phyloP scores from a whole-genome alignment of 108 stramenopile species.

The Nitzschia sp. region DNA sequence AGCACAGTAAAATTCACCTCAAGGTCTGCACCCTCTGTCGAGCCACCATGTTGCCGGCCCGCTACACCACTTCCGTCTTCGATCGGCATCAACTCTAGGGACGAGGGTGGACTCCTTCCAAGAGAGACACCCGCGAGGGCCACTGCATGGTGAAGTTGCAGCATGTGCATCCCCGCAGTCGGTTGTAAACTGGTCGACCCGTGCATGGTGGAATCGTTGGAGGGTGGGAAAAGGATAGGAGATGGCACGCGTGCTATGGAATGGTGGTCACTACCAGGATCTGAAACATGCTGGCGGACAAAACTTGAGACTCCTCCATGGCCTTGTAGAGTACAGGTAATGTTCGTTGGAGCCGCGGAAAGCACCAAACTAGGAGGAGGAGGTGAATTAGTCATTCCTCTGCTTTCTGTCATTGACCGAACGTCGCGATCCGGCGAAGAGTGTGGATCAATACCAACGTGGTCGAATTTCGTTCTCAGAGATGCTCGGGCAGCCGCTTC shows the following conservation, averaged over 20 bases:
- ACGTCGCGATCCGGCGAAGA: constrained; percentile 25
- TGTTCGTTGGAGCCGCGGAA: constrained; percentile 20
- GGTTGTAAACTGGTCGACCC: constrained; percentile 1
- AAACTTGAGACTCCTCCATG: constrained; percentile 18
- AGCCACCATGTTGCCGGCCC: not conserved
- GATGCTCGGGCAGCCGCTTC: constrained; percentile 50
- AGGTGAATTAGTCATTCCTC: constrained; percentile 48
- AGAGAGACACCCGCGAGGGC: constrained; percentile 38
- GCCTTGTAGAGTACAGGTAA: constrained; percentile 18
- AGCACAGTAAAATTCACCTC: not conserved
- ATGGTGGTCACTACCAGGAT: constrained; percentile 22
- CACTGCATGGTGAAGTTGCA: constrained; percentile 48
- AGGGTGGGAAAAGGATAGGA: constrained; percentile 37
- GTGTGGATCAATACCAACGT: constrained; percentile 52
- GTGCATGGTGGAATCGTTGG: constrained; percentile 19
- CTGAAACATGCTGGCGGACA: constrained; percentile 31
- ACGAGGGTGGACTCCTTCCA: not conserved
- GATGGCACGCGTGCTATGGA: constrained; percentile 26
- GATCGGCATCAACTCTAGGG: constrained; percentile 44
- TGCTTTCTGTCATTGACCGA: constrained; percentile 24
- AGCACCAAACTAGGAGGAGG: constrained; percentile 45
- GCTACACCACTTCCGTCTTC: constrained; percentile 6
- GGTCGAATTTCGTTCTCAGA: constrained; percentile 50
- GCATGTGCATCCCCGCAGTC: constrained; percentile 37
- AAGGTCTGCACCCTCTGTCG: constrained; percentile 4